phyloP scores from a whole-genome alignment of 73 alveolate genomes.

The Stentor coeruleus region DNA sequence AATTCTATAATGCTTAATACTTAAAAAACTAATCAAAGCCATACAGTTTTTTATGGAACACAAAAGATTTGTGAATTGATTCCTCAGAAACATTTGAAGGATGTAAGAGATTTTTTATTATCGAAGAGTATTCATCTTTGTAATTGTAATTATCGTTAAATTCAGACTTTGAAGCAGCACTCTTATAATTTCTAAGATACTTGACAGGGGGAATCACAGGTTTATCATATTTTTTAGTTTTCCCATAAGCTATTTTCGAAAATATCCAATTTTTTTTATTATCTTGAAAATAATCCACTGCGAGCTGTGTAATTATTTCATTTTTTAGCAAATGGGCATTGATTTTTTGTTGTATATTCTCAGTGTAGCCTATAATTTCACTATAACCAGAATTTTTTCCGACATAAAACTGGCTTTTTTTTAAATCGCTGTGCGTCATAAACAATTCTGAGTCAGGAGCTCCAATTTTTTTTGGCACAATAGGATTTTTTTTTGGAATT shows the following conservation, averaged over 20 bases:
- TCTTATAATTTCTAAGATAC: too few relatives aligned
- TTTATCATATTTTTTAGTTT: conserved; percentile 4
- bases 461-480: background rate
- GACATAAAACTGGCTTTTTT: background rate
- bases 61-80: too few relatives aligned
- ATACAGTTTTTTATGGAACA: too few relatives aligned
- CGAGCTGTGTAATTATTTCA: background rate
- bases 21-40: too few relatives aligned
- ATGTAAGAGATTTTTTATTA: too few relatives aligned
- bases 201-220: too few relatives aligned
- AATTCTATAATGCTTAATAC: too few relatives aligned
- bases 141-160: too few relatives aligned
- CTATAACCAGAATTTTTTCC: background rate
- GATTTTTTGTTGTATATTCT: background rate
- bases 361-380: background rate
- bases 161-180: too few relatives aligned
- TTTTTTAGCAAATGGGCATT: background rate
- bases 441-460: background rate
- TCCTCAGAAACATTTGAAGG: too few relatives aligned
- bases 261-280: background rate
- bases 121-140: too few relatives aligned
- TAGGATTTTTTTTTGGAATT: background rate
- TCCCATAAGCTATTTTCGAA: background rate
- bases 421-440: background rate
- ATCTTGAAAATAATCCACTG: background rate